Base-by-base conservation (phyloP, 2,329 filamentous ascomycete genomes). In the Colletotrichum gloeosporioides region DNA sequence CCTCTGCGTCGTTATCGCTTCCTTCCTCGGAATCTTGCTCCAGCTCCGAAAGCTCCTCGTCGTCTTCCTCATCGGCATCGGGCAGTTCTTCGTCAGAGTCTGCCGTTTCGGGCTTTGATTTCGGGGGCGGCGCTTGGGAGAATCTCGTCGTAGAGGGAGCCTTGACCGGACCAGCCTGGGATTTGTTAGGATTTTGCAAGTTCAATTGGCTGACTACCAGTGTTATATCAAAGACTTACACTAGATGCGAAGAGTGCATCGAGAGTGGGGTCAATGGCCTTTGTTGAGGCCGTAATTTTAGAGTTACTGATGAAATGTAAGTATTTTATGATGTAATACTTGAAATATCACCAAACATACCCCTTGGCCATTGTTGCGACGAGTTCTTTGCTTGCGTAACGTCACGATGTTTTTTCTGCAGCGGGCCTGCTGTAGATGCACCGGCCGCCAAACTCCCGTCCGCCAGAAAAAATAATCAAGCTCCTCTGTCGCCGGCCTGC, bases 161-260 rank as follows among this genome's bases (percentile, higher is more conserved):
- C 76, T 88, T 85, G 2, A 90, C 88, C 7, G 90, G 90, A 7
- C 90, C 90, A 71, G 88, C 82, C 90, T 92, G 73, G 16, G 76
- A 73, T 69, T 27, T 22, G 61, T 82, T 77, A 82, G 79, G 31
- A 44, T 27, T 62, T 44, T 27, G 8, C 44, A 44, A 55, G 22
- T 34, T 65, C 34, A 62, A 68, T 64, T 68, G 34, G 31, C 25
- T n/a, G 4, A 15, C 1, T 53, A 25, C n/a, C 44, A 55, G 10
- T 25, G 61, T 29, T 16, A 16, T 62, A 29, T 39, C 22, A 34
- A 22, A 62, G 75, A 90, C 93, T 87, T 90, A 95, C 94, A 88
- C 94, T 95, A 73, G 89, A 88, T 73, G 93, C 90, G 85, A 96
- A 96, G 53, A 96, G 89, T 77, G 93, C 92, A 81, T 93, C 89